Base-by-base conservation (phyloP, 441 rosid genomes). In the Adansonia rubrostipa region DNA sequence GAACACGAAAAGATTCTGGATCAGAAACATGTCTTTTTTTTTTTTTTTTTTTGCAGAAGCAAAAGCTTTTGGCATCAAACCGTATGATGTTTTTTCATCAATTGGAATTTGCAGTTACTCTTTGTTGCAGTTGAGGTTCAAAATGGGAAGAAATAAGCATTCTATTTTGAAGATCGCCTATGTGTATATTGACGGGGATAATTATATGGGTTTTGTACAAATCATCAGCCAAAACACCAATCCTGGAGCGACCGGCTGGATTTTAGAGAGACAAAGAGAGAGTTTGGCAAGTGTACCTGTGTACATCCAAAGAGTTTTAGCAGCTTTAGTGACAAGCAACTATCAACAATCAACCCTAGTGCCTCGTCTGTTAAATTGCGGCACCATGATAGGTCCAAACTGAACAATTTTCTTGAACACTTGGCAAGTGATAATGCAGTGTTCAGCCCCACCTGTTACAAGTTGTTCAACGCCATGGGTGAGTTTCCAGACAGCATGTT, bases 331-430 rank as follows among this genome's bases (percentile, higher is more conserved):
- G 84, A 85, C 24, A 62, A 61, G 84, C 87, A 89, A 72, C 75
- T 78, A 69, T 73, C 79, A 63, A 86, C 84, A 74, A 88, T 85
- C 83, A 77, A 73, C 73, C 86, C 81, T 13, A 88, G 48, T 45
- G 84, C 88, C 71, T 83, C 87, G 57, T 85, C 79, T 8, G 78
- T 83, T 68, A 89, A 76, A 17, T 68, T 83, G 57, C 88, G 84
- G 81, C 89, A 88, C 91, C 91, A 86, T 70, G 91, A 89, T 53
- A 88, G 77, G 80, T 88, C 89, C 84, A 89, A 82, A 66, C 66
- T 81, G 36, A 9, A 47, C 78, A 86, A 79, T 50, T 75, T 85
- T 82, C 81, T 85, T 19, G 85, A 77, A 28, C 71, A 22, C 60
- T 82, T 81, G 68, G 87, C 87, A n/a, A 89, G 87, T 10, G 88